Evolutionary conservation across 176 grass and related monocot genomes (phyloP).

Genomic region (Paspalum notatum): DNA sequence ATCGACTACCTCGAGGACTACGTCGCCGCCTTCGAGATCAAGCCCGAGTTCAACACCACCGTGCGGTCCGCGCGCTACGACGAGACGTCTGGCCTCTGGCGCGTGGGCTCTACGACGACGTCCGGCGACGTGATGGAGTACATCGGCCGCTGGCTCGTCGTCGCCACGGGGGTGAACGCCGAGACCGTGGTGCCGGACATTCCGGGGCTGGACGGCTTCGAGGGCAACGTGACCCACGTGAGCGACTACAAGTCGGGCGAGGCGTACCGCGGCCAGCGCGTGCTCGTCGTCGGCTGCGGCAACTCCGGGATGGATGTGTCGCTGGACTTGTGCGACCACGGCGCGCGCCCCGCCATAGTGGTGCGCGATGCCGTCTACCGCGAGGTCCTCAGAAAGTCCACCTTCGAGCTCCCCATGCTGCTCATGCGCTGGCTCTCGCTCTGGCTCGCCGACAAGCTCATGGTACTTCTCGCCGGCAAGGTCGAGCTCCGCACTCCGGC

Average conservation of each 20-base stretch:
- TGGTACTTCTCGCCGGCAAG: constrained; percentile 70
- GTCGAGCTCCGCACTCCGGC: constrained; percentile 76
- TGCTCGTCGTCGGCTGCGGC: constrained; percentile 78
- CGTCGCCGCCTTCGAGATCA: constrained; percentile 33
- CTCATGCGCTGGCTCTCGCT: constrained; percentile 83
- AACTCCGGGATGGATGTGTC: constrained; percentile 97
- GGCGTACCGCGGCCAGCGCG: constrained; percentile 58
- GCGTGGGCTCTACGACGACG: constrained; percentile 52
- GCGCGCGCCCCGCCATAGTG: constrained; percentile 65
- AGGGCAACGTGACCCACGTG: constrained; percentile 55
- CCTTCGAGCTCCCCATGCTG: constrained; percentile 73
- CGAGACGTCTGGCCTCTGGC: constrained; percentile 70
- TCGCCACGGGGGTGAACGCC: constrained; percentile 85
- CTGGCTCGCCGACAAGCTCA: constrained; percentile 74
- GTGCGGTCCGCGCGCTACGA: constrained; percentile 63
- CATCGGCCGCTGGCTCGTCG: constrained; percentile 80
- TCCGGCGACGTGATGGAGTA: too few species aligned
- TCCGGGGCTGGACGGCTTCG: constrained; percentile 47
- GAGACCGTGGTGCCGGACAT: constrained; percentile 59
- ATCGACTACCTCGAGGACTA: constrained; percentile 74
- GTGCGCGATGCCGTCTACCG: constrained; percentile 86
- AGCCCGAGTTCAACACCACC: constrained; percentile 22
- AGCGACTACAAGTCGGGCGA: constrained; percentile 69
- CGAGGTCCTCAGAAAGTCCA: constrained; percentile 75
- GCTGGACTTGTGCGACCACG: constrained; percentile 75